phyloP scores from a whole-genome alignment of 2,329 filamentous ascomycete species.

The Fonsecaea pugnacius region DNA sequence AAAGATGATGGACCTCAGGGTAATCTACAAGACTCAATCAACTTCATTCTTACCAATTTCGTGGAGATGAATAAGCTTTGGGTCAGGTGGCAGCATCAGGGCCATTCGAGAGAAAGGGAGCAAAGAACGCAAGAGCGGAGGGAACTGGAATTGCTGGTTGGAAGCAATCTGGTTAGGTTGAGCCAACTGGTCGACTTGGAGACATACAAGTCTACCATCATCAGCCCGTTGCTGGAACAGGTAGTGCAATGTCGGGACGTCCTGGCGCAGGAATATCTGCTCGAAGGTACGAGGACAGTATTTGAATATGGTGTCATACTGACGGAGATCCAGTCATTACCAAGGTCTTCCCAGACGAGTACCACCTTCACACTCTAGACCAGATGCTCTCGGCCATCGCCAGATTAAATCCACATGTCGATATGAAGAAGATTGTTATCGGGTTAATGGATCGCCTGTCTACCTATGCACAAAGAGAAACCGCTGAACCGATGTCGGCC shows the following conservation, averaged over 20 bases:
- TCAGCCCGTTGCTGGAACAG: conserved; percentile 89
- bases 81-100: conserved; percentile 96
- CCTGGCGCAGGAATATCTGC: conserved; percentile 91
- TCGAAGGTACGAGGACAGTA: conserved; percentile 65
- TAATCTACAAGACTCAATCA: conserved; percentile 95
- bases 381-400: conserved; percentile 93
- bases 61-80: conserved; percentile 99
- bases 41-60: conserved; percentile 97
- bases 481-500: conserved; percentile 65
- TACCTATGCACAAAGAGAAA: conserved; percentile 89
- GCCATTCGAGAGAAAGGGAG: conserved; percentile 91
- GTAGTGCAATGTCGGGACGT: conserved; percentile 98
- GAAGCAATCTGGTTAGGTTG: conserved; percentile 91
- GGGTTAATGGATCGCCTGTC: conserved; percentile 96
- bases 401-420: conserved; percentile 91
- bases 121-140: conserved; percentile 91
- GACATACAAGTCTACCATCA: conserved; percentile 86
- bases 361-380: conserved; percentile 94
- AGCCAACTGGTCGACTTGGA: conserved; percentile 96
- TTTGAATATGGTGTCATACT: conserved; percentile 14
- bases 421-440: conserved; percentile 97
- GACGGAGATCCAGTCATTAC: conserved; percentile 71
- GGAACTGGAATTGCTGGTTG: conserved; percentile 92
- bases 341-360: conserved; percentile 98
- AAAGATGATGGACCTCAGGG: conserved; percentile 89